Evolutionary conservation across 768 basidiomycete genomes (phyloP).

Genomic region (Russula sp.): DNA sequence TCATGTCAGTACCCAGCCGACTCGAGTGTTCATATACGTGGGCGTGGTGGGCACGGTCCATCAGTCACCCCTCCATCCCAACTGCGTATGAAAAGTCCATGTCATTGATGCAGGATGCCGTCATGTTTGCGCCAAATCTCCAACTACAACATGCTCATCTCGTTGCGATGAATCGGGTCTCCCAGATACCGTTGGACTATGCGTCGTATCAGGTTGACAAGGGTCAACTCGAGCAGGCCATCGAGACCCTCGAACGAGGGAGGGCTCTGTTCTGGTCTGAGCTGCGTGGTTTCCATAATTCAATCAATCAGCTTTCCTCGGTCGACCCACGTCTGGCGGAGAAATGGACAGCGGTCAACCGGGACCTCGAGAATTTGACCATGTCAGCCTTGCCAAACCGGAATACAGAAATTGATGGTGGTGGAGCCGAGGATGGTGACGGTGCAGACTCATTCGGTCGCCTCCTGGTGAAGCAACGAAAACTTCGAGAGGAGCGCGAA

Average conservation of each 20-base stretch:
- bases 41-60: not conserved
- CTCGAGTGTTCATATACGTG: not conserved
- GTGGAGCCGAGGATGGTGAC: not conserved
- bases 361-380: not conserved
- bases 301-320: not conserved
- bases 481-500: not conserved
- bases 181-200: not conserved
- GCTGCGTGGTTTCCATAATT: not conserved
- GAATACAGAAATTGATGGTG: too few species aligned
- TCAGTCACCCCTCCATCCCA: not conserved
- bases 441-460: conserved; percentile 26
- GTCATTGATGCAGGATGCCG: not conserved
- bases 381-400: not conserved
- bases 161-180: not conserved
- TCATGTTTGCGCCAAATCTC: not conserved
- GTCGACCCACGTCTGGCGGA: not conserved
- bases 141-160: not conserved
- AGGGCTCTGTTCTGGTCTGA: not conserved
- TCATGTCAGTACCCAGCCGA: not conserved
- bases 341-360: not conserved
- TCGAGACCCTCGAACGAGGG: not conserved
- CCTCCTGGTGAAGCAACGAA: conserved; percentile 18
- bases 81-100: not conserved
- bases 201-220: not conserved
- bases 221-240: not conserved